Percentiles rank a stretch among this genome's conserved stretches.
phyloP scores from a whole-genome alignment of 805 yeast genomes.

The Metschnikowia cerradonensis region DNA sequence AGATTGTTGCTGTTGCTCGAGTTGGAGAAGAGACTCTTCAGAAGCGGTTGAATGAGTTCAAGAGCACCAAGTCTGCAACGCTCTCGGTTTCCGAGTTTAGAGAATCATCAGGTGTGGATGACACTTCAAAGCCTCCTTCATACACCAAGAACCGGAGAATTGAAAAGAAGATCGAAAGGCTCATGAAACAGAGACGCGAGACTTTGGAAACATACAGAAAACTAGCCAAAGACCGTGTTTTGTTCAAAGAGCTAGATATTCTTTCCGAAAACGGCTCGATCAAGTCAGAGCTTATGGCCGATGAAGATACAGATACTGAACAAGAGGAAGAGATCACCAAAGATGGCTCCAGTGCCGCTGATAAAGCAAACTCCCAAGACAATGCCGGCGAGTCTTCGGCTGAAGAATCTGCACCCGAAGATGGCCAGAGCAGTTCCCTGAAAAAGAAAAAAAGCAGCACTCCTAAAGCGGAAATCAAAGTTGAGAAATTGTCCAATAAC shows the following conservation, averaged over 20 bases:
- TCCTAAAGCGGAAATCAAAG: not conserved
- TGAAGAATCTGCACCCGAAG: not conserved
- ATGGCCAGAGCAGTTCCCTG: not conserved
- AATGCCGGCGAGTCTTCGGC: not conserved
- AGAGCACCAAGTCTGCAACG: slow-evolving; percentile 66
- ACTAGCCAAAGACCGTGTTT: slow-evolving; percentile 12
- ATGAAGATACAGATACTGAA: slow-evolving; percentile 8
- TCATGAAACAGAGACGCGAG: slow-evolving; percentile 17
- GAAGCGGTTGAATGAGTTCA: slow-evolving; percentile 83
- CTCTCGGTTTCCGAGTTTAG: slow-evolving; percentile 75
- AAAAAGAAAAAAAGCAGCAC: not conserved
- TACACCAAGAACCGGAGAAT: slow-evolving; percentile 56
- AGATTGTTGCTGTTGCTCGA: slow-evolving; percentile 91
- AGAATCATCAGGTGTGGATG: slow-evolving; percentile 37
- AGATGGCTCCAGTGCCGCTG: not conserved
- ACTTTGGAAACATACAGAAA: slow-evolving; percentile 24
- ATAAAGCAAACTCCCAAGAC: not conserved
- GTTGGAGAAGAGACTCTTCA: slow-evolving; percentile 94
- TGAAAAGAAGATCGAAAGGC: slow-evolving; percentile 40
- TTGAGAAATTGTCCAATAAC: not conserved
- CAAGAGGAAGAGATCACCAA: slow-evolving; percentile 2
- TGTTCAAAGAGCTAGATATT: slow-evolving; percentile 6
- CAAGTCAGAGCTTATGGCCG: slow-evolving; percentile 6
- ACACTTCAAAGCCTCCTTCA: slow-evolving; percentile 75
- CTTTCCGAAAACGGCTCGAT: not conserved